A percentile compares a stretch with the other conserved stretches of the same genome.
These are phyloP conservation scores for Mucor irregularis DNA, from an alignment of 371 early-diverging fungal species.

Conservation along the genomic window DNA sequence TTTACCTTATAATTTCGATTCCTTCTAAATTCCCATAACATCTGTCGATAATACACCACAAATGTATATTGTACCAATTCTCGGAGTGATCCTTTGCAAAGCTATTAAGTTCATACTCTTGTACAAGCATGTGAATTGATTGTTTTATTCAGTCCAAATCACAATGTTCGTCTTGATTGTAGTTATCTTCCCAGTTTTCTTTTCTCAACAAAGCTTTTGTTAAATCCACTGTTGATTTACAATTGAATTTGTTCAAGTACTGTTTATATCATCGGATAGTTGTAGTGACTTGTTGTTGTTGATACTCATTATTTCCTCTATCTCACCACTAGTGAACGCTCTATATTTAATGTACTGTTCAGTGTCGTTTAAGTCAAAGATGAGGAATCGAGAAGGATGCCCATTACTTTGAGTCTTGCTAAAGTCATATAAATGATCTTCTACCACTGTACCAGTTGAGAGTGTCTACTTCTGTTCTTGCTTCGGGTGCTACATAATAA, in stretches of 20 bases:
- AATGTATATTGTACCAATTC: conserved; percentile 22
- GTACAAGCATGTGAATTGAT: conserved; percentile 18
- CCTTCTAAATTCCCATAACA: conserved; percentile 20
- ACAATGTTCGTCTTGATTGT: conserved; percentile 22
- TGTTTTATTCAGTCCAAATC: conserved; percentile 27
- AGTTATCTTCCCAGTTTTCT: conserved; percentile 23
- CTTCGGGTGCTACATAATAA: conserved; percentile 14
- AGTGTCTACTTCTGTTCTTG: conserved; percentile 12
- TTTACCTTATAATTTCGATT: conserved; percentile 18
- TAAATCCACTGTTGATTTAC: conserved; percentile 21
- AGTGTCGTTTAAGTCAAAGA: conserved; percentile 23
- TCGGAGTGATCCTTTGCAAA: conserved; percentile 24
- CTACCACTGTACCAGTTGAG: conserved; percentile 15
- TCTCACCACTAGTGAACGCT: conserved; percentile 20
- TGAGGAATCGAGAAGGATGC: conserved; percentile 22
- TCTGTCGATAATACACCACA: conserved; percentile 25
- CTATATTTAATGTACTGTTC: conserved; percentile 20
- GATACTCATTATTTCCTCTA: conserved; percentile 16
- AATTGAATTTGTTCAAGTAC: conserved; percentile 25
- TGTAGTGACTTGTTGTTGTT: conserved; percentile 13
- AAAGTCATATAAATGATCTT: conserved; percentile 16
- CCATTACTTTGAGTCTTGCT: conserved; percentile 22
- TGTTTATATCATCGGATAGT: conserved; percentile 20
- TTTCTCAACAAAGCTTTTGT: conserved; percentile 23
- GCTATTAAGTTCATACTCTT: conserved; percentile 23